Evolutionary conservation across 768 basidiomycete species (phyloP).

Genomic region (Collybia nuda): DNA sequence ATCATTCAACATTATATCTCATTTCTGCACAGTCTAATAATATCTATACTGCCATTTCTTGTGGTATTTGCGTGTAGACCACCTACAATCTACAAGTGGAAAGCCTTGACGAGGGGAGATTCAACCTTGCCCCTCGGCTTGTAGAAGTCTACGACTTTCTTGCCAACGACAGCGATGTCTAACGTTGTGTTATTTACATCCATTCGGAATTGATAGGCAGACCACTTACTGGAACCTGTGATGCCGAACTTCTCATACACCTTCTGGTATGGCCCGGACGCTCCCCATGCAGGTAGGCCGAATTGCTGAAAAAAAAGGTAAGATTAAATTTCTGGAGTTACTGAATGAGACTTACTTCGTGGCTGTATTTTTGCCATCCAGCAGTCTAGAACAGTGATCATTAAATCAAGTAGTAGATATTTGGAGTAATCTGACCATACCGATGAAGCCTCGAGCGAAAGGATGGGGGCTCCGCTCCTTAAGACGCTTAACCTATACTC

Average conservation of each 20-base stretch:
- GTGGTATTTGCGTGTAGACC: no score
- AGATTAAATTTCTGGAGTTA: constrained; percentile 8
- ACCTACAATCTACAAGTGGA: constrained; percentile 33
- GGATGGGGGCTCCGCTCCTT: constrained; percentile 84
- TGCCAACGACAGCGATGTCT: constrained; percentile 79
- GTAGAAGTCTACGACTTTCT: constrained; percentile 89
- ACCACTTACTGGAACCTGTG: constrained; percentile 64
- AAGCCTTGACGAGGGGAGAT: constrained; percentile 79
- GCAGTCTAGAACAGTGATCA: constrained; percentile 43
- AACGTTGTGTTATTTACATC: not conserved
- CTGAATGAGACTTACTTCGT: constrained; percentile 54
- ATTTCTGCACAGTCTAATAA: not conserved
- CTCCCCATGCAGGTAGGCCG: constrained; percentile 76
- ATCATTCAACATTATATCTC: not conserved
- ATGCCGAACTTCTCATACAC: constrained; percentile 91
- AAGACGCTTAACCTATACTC: constrained; percentile 84
- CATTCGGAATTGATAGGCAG: constrained; percentile 1
- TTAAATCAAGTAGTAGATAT: constrained; percentile 6
- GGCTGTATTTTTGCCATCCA: constrained; percentile 89
- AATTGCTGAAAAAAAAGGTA: constrained; percentile 50
- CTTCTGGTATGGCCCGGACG: constrained; percentile 87
- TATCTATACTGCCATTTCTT: no score
- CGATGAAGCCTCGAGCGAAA: constrained; percentile 84
- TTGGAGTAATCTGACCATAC: constrained; percentile 21
- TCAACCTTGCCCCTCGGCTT: constrained; percentile 66